Evolutionary conservation across 768 basidiomycete species (phyloP).

Genomic region (Rhodotorula paludigena): DNA sequence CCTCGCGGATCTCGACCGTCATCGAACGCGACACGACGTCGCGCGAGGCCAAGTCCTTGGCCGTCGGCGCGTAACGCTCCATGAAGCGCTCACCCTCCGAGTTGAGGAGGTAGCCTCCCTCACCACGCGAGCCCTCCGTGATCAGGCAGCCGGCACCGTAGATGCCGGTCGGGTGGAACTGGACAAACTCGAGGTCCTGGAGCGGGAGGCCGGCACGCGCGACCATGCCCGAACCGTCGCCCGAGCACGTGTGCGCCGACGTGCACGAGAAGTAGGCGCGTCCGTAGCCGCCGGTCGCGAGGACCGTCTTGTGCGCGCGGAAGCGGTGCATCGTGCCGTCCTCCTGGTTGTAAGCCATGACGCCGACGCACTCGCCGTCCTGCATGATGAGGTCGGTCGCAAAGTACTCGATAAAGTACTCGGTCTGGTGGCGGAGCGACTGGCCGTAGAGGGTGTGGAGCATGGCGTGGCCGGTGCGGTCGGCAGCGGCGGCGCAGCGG

Average conservation of each 20-base stretch:
- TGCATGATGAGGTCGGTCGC: constrained; percentile 95
- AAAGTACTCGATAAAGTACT: constrained; percentile 99
- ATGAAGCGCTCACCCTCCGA: constrained; percentile 99
- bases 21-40: constrained; percentile 99
- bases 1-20: constrained; percentile 98
- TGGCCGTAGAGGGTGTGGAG: constrained; percentile 99
- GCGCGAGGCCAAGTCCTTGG: constrained; percentile 98
- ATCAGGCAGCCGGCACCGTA: constrained; percentile 99
- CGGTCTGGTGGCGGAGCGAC: constrained; percentile 96
- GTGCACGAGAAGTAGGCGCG: constrained; percentile 98
- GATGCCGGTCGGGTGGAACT: constrained; percentile 99
- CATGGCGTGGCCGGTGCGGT: constrained; percentile 96
- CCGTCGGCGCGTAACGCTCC: constrained; percentile 99
- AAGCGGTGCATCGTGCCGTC: constrained; percentile 98
- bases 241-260: constrained; percentile 96
- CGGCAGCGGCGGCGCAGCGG: constrained; percentile 95
- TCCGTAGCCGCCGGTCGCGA: constrained; percentile 97
- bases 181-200: constrained; percentile 98
- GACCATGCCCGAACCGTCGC: constrained; percentile 99
- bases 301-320: constrained; percentile 94
- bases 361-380: constrained; percentile 97
- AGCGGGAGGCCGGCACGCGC: constrained; percentile 90
- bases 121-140: constrained; percentile 97
- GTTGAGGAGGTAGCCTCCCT: constrained; percentile 97
- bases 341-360: constrained; percentile 98